Conservation (phyloP, 2,329 filamentous ascomycete species). For the Plenodomus biglobosus region DNA sequence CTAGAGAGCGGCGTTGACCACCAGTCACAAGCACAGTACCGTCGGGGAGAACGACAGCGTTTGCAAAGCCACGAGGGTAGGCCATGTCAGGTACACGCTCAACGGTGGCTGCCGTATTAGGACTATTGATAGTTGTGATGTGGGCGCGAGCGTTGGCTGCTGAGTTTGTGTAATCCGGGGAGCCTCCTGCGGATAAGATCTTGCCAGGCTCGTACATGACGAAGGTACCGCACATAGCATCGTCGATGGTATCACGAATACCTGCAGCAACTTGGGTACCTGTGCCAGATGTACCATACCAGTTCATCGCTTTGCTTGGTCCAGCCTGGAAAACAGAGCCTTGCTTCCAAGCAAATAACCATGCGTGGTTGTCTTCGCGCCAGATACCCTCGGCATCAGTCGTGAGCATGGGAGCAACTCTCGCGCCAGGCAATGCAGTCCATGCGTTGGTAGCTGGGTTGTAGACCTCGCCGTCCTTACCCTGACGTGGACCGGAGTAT, state of each 20-base stretch:
- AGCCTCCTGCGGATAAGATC: conserved; percentile 27
- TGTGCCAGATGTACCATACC: conserved; percentile 25
- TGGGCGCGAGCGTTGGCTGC: conserved; percentile 24
- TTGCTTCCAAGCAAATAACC: conserved; percentile 27
- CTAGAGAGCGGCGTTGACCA: conserved; percentile 24
- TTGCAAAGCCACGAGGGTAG: conserved; percentile 27
- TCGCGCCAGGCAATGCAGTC: conserved; percentile 23
- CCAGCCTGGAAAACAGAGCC: conserved; percentile 27
- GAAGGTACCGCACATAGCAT: conserved; percentile 29
- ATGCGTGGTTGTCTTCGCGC: conserved; percentile 29
- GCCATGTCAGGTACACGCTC: conserved; percentile 30
- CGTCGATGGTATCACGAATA: conserved; percentile 18
- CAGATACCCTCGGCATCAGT: conserved; percentile 25
- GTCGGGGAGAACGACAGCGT: conserved; percentile 31
- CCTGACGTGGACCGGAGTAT: conserved; percentile 24
- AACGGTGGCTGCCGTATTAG: conserved; percentile 18
- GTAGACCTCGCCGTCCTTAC: conserved; percentile 30
- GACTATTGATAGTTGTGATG: conserved; percentile 23
- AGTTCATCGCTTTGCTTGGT: conserved; percentile 28
- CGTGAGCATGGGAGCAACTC: conserved; percentile 22
- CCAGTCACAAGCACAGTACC: conserved; percentile 31
- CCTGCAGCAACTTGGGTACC: conserved; percentile 23
- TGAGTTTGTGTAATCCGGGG: conserved; percentile 27
- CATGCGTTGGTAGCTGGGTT: conserved; percentile 23
- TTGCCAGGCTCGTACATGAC: conserved; percentile 32